phyloP scores from a whole-genome alignment of 2,329 filamentous ascomycete species.

The Neonectria sp. region DNA sequence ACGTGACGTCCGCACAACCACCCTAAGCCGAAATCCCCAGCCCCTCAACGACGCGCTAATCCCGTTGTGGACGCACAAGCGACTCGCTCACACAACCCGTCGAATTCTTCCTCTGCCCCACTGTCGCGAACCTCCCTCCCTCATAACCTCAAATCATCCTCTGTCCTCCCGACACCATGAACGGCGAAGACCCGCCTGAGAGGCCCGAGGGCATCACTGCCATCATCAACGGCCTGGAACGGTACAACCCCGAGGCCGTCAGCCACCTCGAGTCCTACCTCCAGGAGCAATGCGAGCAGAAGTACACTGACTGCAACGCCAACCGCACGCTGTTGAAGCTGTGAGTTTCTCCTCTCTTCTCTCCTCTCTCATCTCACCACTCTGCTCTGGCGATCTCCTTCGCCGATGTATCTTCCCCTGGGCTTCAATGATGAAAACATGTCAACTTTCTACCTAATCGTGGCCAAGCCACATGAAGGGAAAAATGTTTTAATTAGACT shows the following conservation, averaged over 20 bases:
- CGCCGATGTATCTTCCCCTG: conserved; percentile 32
- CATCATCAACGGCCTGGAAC: conserved; percentile 97
- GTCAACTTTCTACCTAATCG: conserved; percentile 97
- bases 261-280: conserved; percentile 95
- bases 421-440: conserved; percentile 75
- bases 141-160: conserved; percentile 48
- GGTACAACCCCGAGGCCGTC: conserved; percentile 98
- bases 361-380: conserved; percentile 2
- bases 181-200: conserved; percentile 89
- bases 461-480: conserved; percentile 75
- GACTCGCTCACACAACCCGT: conserved; percentile 57
- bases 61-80: conserved; percentile 57
- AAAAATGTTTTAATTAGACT: conserved; percentile 75
- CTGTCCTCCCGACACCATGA: conserved; percentile 64
- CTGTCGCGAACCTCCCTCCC: conserved; percentile 56
- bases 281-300: conserved; percentile 92
- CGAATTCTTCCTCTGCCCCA: conserved; percentile 62
- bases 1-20: conserved; percentile 49
- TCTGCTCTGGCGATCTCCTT: conserved; percentile 28
- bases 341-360: conserved; percentile 72
- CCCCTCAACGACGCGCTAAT: conserved; percentile 50
- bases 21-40: conserved; percentile 42
- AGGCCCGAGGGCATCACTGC: conserved; percentile 91
- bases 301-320: conserved; percentile 95
- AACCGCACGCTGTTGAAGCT: conserved; percentile 97